Percentiles rank a stretch among this genome's conserved stretches.
These are phyloP conservation scores for Patellifolia procumbens DNA, from an alignment of 179 eudicot species.

Conservation along the genomic window DNA sequence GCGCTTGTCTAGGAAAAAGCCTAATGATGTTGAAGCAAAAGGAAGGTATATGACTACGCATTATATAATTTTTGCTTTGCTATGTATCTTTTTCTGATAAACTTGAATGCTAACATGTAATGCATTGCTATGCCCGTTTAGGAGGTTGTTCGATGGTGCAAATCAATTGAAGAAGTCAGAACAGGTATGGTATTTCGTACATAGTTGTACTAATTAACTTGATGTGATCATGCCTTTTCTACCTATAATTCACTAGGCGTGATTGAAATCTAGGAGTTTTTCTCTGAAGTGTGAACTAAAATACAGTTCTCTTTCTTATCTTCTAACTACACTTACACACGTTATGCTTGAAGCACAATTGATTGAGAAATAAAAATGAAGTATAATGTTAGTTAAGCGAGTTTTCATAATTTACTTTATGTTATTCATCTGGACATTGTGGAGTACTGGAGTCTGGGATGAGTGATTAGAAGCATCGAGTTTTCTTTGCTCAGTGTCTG, in stretches of 20 bases:
- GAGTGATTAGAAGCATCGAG: neutral
- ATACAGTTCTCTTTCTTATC: neutral
- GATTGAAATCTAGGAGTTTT: neutral
- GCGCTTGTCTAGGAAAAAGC: conserved; percentile 35
- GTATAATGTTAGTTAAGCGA: neutral
- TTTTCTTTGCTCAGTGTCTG: neutral
- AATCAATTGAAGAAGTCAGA: conserved; percentile 31
- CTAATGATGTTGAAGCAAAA: conserved; percentile 26
- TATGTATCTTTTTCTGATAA: neutral
- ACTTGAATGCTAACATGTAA: conserved; percentile 16
- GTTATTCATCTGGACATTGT: neutral
- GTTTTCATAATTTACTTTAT: neutral
- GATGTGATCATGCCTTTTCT: neutral
- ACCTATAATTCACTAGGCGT: neutral
- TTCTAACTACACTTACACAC: neutral
- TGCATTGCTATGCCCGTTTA: conserved; percentile 28
- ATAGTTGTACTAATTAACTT: neutral
- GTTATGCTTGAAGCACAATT: neutral
- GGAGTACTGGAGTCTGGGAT: neutral
- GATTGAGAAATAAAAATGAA: neutral
- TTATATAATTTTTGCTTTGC: neutral
- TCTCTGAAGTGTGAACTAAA: neutral
- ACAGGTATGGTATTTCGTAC: conserved; percentile 46
- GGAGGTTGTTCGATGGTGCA: conserved; percentile 57
- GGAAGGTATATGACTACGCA: conserved; percentile 45